phyloP scores from a whole-genome alignment of 352 stramenopile genomes.

The Phytophthora colocasiae region DNA sequence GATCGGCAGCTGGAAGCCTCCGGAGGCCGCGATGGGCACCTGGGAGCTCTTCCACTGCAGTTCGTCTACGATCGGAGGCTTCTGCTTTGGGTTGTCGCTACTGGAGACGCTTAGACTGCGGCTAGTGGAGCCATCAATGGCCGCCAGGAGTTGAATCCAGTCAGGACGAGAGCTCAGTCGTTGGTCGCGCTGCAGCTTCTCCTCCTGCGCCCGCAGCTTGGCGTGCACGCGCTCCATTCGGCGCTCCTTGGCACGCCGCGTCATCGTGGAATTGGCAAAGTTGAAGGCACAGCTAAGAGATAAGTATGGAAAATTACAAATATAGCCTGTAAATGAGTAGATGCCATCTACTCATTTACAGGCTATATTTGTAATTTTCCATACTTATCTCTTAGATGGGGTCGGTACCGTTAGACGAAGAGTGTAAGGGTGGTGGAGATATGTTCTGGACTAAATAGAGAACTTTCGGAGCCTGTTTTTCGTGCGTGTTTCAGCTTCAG shows the following conservation, averaged over 20 bases:
- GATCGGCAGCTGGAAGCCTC: slow-evolving; percentile 75
- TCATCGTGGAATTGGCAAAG: slow-evolving; percentile 54
- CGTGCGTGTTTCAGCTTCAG: too few species aligned
- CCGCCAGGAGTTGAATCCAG: slow-evolving; percentile 66
- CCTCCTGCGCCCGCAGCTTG: slow-evolving; percentile 57
- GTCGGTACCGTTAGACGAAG: too few species aligned
- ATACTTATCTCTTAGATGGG: too few species aligned
- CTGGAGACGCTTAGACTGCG: slow-evolving; percentile 26
- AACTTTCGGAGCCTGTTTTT: too few species aligned
- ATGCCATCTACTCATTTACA: too few species aligned
- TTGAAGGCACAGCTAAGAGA: slow-evolving; percentile 37
- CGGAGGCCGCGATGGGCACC: slow-evolving; percentile 70
- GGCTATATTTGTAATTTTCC: too few species aligned
- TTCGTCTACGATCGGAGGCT: slow-evolving; percentile 52
- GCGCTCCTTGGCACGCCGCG: slow-evolving; percentile 77
- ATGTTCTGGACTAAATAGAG: too few species aligned
- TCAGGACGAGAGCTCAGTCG: slow-evolving; percentile 50
- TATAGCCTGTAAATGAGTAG: too few species aligned
- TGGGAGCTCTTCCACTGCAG: slow-evolving; percentile 84
- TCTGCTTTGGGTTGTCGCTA: slow-evolving; percentile 18
- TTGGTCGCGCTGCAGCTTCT: slow-evolving; percentile 46
- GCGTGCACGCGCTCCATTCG: slow-evolving; percentile 66
- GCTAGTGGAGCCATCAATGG: slow-evolving; percentile 54
- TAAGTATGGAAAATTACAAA: slow-evolving; percentile 3
- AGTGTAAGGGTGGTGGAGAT: too few species aligned